phyloP scores from a whole-genome alignment of 2,329 filamentous ascomycete genomes.

The Achaetomium macrosporum region DNA sequence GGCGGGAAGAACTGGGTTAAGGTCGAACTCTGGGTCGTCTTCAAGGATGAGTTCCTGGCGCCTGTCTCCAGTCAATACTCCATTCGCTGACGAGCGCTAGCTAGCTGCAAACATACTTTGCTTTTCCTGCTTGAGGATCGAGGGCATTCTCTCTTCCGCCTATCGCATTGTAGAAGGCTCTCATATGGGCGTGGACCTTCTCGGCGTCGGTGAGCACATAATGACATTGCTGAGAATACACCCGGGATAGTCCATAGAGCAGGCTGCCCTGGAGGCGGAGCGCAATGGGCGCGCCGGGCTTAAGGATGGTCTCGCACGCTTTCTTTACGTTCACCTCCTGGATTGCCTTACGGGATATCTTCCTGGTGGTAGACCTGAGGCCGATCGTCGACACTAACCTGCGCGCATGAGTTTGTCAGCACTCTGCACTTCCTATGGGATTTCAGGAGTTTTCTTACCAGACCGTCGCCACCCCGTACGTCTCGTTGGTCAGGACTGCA shows the following conservation, averaged over 20 bases:
- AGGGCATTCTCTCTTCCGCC: conserved; percentile 47
- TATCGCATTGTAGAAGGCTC: conserved; percentile 55
- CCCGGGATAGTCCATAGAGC: conserved; percentile 76
- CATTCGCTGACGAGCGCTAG: not conserved
- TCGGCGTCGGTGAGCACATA: conserved; percentile 81
- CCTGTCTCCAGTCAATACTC: conserved; percentile 38
- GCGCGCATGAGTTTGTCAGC: not conserved
- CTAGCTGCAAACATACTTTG: conserved; percentile 51
- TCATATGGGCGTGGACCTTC: conserved; percentile 67
- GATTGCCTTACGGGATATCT: conserved; percentile 78
- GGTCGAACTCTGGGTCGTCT: conserved; percentile 78
- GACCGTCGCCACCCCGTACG: conserved; percentile 90
- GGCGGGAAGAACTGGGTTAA: conserved; percentile 56
- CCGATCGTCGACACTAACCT: conserved; percentile 93
- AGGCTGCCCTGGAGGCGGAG: conserved; percentile 84
- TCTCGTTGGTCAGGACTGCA: conserved; percentile 70
- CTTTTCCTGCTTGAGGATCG: conserved; percentile 65
- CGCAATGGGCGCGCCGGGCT: conserved; percentile 76
- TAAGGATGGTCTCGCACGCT: conserved; percentile 82
- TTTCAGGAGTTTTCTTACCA: conserved; percentile 54
- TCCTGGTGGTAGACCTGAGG: conserved; percentile 62
- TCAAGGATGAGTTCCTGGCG: conserved; percentile 68
- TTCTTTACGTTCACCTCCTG: conserved; percentile 80
- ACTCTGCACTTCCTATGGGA: not conserved
- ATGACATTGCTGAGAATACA: conserved; percentile 79